A percentile compares a stretch with the other conserved stretches of the same genome.
Conservation (phyloP, 129 eudicot species). For the Silybum marianum region DNA sequence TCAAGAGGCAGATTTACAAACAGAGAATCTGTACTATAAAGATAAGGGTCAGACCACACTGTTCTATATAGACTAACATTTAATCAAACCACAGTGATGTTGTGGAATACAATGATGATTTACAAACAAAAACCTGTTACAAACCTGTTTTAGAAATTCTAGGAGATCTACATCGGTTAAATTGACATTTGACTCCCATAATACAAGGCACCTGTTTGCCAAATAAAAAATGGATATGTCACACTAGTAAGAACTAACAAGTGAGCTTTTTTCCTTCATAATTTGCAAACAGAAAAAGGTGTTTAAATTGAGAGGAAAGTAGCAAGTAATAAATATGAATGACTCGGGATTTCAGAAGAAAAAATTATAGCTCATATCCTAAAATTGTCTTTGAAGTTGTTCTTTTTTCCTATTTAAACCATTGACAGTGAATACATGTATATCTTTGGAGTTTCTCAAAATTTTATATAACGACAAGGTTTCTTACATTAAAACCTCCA, state of each 20-base stretch:
- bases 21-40: no score
- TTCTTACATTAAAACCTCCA: background rate
- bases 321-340: background rate
- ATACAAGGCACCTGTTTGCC: constrained; percentile 86
- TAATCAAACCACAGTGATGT: no score
- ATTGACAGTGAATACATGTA: background rate
- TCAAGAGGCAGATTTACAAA: no score
- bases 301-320: background rate
- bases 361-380: background rate
- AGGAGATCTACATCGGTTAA: constrained; percentile 80
- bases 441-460: background rate
- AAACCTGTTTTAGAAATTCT: constrained; percentile 89
- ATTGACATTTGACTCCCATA: constrained; percentile 79
- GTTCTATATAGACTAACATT: no score
- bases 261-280: constrained; percentile 5
- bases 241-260: background rate
- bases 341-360: background rate
- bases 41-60: no score
- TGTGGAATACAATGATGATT: no score
- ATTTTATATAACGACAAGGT: background rate
- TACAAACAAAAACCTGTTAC: background rate
- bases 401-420: background rate
- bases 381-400: background rate
- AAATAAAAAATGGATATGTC: constrained; percentile 5
- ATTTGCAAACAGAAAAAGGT: constrained; percentile 1